These are phyloP conservation scores for Tylopilus sp. DNA, from an alignment of 1,284 basidiomycete genomes.

Conservation along the genomic window DNA sequence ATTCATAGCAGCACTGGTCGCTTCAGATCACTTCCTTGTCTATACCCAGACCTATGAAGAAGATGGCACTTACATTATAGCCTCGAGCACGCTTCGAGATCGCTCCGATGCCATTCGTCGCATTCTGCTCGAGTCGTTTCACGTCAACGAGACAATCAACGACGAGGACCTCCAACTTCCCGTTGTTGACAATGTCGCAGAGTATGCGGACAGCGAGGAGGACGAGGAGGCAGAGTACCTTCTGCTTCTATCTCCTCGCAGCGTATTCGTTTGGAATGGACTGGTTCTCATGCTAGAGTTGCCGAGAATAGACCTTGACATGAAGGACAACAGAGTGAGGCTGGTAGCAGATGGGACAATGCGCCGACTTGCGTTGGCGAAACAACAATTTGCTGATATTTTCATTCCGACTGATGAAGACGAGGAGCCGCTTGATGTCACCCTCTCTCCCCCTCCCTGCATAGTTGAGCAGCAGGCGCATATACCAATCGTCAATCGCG, in stretches of 20 bases:
- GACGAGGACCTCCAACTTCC: constrained; percentile 49
- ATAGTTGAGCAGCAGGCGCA: constrained; percentile 89
- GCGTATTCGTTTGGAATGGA: constrained; percentile 93
- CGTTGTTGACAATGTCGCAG: constrained; percentile 44
- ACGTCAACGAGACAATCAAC: constrained; percentile 57
- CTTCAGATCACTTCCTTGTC: constrained; percentile 91
- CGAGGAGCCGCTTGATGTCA: constrained; percentile 46
- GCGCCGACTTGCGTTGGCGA: constrained; percentile 71
- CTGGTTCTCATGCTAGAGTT: constrained; percentile 74
- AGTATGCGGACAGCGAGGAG: constrained; percentile 48
- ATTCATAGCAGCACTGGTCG: constrained; percentile 79
- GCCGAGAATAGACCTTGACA: constrained; percentile 69
- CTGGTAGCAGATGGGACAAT: constrained; percentile 87
- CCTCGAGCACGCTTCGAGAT: constrained; percentile 78
- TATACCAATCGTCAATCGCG: constrained; percentile 83
- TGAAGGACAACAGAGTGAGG: constrained; percentile 80
- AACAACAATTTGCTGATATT: constrained; percentile 71
- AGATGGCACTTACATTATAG: constrained; percentile 92
- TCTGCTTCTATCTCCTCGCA: constrained; percentile 82
- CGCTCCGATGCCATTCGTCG: constrained; percentile 79
- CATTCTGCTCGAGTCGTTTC: constrained; percentile 84
- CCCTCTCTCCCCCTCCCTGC: constrained; percentile 51
- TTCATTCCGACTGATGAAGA: constrained; percentile 63
- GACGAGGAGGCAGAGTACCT: constrained; percentile 69
- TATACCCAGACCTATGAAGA: constrained; percentile 89